A percentile compares a stretch with the other conserved stretches of the same genome.
phyloP scores from a whole-genome alignment of 2,329 filamentous ascomycete genomes.

The Colletotrichum somersetense region DNA sequence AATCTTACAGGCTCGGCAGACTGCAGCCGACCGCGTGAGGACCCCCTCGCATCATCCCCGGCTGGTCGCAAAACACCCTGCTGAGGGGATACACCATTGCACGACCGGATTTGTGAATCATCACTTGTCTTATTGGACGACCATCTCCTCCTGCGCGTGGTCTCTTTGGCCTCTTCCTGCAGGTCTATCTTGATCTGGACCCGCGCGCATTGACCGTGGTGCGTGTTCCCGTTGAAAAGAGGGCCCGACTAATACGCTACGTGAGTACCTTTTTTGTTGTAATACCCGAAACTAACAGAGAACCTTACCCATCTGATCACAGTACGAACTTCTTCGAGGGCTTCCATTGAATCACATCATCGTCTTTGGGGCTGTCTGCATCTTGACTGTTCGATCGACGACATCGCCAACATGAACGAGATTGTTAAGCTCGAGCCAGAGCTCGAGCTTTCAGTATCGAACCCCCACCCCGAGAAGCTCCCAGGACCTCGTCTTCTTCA shows the following conservation, averaged over 20 bases:
- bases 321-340: neutral
- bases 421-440: slow-evolving; percentile 6
- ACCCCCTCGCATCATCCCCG: slow-evolving; percentile 29
- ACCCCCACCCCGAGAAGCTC: slow-evolving; percentile 56
- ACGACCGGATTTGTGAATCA: slow-evolving; percentile 43
- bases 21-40: slow-evolving; percentile 34
- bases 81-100: slow-evolving; percentile 30
- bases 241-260: slow-evolving; percentile 39
- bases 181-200: slow-evolving; percentile 35
- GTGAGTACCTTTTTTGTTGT: slow-evolving; percentile 24
- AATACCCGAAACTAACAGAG: slow-evolving; percentile 8
- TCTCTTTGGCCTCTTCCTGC: slow-evolving; percentile 36
- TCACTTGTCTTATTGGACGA: slow-evolving; percentile 39
- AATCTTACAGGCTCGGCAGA: slow-evolving; percentile 44
- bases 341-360: slow-evolving; percentile 1
- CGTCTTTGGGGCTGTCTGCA: slow-evolving; percentile 9
- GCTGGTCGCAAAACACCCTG: slow-evolving; percentile 30
- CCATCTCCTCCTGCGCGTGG: slow-evolving; percentile 5
- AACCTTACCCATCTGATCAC: slow-evolving; percentile 21
- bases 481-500: slow-evolving; percentile 62
- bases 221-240: slow-evolving; percentile 34
- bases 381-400: neutral
- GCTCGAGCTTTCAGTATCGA: slow-evolving; percentile 58
- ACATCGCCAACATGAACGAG: slow-evolving; percentile 28
- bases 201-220: slow-evolving; percentile 31